Conservation (phyloP, 83 land plant species). For the Picea engelmannii region DNA sequence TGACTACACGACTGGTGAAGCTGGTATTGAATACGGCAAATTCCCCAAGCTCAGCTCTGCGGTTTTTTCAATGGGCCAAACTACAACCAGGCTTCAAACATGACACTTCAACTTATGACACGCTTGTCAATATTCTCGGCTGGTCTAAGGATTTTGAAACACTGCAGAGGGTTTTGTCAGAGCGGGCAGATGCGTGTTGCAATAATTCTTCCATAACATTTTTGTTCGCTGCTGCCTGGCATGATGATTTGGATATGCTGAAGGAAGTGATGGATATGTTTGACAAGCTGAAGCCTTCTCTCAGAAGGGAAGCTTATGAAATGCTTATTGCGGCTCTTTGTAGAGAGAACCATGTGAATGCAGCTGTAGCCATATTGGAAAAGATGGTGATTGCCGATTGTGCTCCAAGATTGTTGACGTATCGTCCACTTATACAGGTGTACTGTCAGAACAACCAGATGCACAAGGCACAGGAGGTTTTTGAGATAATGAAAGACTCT, state of each 20-base stretch:
- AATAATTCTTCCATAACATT: no score
- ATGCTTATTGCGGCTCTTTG: conserved; percentile 7
- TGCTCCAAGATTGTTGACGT: not conserved
- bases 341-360: not conserved
- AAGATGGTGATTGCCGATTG: conserved; percentile 2
- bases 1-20: no score
- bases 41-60: no score
- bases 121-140: no score
- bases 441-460: conserved; percentile 10
- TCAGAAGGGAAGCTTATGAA: not conserved
- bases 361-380: not conserved
- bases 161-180: no score
- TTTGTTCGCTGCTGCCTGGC: no score
- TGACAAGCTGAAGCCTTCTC: conserved; percentile 5
- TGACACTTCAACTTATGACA: no score
- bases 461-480: not conserved
- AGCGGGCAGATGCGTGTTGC: no score
- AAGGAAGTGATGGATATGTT: not conserved
- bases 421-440: not conserved
- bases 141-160: no score
- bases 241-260: not conserved
- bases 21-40: no score
- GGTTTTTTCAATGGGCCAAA: no score
- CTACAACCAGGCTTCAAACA: no score
- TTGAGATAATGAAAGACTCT: conserved; percentile 6